Base-by-base conservation (phyloP, 345 rosid species). In the Ceriops decandra region DNA sequence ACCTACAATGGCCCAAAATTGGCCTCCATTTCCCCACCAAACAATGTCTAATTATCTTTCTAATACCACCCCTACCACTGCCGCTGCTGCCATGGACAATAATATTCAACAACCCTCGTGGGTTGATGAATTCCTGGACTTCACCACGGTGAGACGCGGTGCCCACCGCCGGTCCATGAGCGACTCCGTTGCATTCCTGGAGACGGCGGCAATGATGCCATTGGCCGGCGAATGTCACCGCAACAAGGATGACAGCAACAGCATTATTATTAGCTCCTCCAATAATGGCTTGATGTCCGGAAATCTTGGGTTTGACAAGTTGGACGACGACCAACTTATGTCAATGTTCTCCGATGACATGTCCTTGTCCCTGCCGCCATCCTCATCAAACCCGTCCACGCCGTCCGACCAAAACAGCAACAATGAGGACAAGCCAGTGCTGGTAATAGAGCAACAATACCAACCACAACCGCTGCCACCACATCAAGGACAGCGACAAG, bases 41-140 rank as follows among this genome's bases (percentile, higher is more conserved):
- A 74, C 72, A 68, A 60, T 78, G 54, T 72, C 91, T 1, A 61
- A 62, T n/a, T 69, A 32, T 30, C 71, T 7, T 58, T 70, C 16
- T 30, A 24, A 19, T 47, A 20, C 69, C 61, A 11, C 65, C 60
- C n/a, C 57, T 52, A 66, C 71, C 59, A 56, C 68, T 10, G 1
- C 35, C 10, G 7, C 57, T n/a, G 38, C 36, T 28, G 32, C 46
- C 6, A 30, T 46, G 11, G 52, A 61, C 17, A 66, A 70, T 42
- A 42, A 72, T 42, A 42, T 42, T 42, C 77, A 82, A 26, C 85
- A 80, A 24, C 81, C 89, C 4, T 83, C 83, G 0, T 87, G 96
- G 96, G 83, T 84, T 32, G 96, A 90, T 24, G 98, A 90, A 74
- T 93, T 93, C 76, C 84, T 93, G 1, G 96, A 93, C 64, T 93